These are phyloP conservation scores for Glaciozyma antarctica DNA, from an alignment of 768 basidiomycete genomes.

Conservation along the genomic window DNA sequence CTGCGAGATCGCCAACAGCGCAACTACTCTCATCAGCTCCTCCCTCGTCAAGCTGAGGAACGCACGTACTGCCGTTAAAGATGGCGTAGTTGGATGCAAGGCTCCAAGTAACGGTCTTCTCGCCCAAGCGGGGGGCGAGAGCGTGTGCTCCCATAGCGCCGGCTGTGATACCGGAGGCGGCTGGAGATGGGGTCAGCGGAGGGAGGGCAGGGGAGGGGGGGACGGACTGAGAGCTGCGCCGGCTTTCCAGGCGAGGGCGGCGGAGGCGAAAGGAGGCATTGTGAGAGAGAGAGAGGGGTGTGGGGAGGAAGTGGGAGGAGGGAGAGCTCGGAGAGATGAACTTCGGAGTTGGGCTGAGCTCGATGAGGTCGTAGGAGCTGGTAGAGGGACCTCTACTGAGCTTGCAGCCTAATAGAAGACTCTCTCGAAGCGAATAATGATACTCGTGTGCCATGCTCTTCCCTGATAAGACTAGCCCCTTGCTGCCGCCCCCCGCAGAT, in stretches of 20 bases:
- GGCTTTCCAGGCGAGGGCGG: conserved; percentile 26
- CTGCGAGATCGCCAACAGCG: conserved; percentile 29
- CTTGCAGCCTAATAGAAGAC: too few species aligned
- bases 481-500: too few species aligned
- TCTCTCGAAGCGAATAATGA: too few species aligned
- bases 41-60: not conserved
- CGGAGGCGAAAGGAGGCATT: conserved; percentile 23
- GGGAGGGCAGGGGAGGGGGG: not conserved
- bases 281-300: too few species aligned
- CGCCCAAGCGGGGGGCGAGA: conserved; percentile 22
- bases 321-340: too few species aligned
- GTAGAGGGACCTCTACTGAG: too few species aligned
- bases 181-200: not conserved
- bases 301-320: not conserved
- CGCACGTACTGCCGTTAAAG: conserved; percentile 17
- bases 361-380: too few species aligned
- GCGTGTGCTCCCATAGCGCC: conserved; percentile 29
- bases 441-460: too few species aligned
- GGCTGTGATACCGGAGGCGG: conserved; percentile 18
- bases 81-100: conserved; percentile 24
- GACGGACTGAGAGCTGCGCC: conserved; percentile 26
- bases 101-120: conserved; percentile 27
- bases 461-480: too few species aligned
- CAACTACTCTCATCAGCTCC: conserved; percentile 7
- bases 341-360: too few species aligned